Percentiles rank a stretch among this genome's conserved stretches.
These are phyloP conservation scores for Cladosporium sp. DNA, from an alignment of 2,329 filamentous ascomycete species.

Conservation along the genomic window DNA sequence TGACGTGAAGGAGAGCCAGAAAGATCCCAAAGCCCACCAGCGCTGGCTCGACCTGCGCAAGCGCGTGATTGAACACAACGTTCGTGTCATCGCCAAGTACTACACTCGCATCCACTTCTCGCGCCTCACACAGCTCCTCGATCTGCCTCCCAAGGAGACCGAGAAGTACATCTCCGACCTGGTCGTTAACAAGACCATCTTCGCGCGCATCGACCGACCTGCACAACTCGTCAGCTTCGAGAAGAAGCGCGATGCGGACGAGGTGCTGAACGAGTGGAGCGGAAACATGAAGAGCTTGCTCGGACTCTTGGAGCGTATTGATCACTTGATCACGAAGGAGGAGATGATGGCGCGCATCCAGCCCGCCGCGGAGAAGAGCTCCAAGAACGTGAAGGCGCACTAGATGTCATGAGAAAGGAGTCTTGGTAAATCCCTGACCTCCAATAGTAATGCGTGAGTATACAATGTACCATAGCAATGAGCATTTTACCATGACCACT, in stretches of 20 bases:
- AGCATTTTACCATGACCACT: background rate
- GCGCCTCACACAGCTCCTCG: constrained; percentile 83
- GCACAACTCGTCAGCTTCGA: constrained; percentile 90
- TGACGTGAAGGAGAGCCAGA: constrained; percentile 52
- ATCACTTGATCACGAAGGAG: constrained; percentile 98
- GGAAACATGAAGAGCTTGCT: constrained; percentile 94
- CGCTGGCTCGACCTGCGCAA: constrained; percentile 95
- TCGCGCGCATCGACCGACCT: constrained; percentile 93
- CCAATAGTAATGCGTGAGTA: constrained; percentile 8
- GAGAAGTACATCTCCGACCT: constrained; percentile 98
- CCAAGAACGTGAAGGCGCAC: constrained; percentile 23
- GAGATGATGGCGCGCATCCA: constrained; percentile 99
- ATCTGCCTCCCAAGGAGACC: constrained; percentile 90
- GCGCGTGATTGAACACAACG: constrained; percentile 98
- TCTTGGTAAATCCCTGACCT: background rate
- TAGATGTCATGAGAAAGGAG: background rate
- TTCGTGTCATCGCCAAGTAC: constrained; percentile 95
- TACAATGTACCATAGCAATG: constrained; percentile 13
- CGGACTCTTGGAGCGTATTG: constrained; percentile 81
- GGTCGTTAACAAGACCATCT: constrained; percentile 96
- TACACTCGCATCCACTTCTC: constrained; percentile 96
- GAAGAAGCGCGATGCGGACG: constrained; percentile 89
- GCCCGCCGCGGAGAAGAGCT: constrained; percentile 51
- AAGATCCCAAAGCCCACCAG: constrained; percentile 74
- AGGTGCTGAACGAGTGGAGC: constrained; percentile 97